These are phyloP conservation scores for Mycena kentingensis DNA, from an alignment of 768 basidiomycete genomes.

Conservation along the genomic window DNA sequence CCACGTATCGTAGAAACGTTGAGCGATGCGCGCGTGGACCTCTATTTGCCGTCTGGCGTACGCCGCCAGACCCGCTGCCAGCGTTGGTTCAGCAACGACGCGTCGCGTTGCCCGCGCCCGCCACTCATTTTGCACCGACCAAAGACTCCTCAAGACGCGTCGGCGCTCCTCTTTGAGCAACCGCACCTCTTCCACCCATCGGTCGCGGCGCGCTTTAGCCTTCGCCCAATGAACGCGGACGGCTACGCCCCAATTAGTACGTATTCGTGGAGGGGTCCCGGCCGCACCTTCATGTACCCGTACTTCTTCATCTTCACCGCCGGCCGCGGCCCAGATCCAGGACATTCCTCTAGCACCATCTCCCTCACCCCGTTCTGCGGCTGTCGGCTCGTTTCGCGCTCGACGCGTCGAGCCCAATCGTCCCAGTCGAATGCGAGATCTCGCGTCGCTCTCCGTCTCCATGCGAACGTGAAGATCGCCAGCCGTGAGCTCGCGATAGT, in stretches of 20 bases:
- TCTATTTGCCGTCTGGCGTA: background rate
- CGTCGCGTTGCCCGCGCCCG: background rate
- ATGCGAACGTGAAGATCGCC: constrained; percentile 4
- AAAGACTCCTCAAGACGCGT: background rate
- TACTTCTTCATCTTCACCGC: background rate
- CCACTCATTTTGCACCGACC: background rate
- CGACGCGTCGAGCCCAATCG: background rate
- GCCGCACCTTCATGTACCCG: constrained; percentile 12
- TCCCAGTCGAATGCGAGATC: background rate
- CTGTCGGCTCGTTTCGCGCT: background rate
- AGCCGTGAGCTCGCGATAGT: background rate
- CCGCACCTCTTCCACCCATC: constrained; percentile 26
- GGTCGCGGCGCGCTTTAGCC: constrained; percentile 12
- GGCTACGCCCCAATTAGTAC: background rate
- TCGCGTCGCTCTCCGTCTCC: constrained; percentile 8
- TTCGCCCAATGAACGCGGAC: constrained; percentile 27
- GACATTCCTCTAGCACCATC: background rate
- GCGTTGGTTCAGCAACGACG: background rate
- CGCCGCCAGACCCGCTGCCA: background rate
- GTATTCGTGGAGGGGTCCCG: too few relatives aligned
- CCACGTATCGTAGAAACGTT: background rate
- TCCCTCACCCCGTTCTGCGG: background rate
- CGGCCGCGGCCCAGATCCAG: constrained; percentile 15
- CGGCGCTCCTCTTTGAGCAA: constrained; percentile 26
- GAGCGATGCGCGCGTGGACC: background rate